Percentiles rank a stretch among this genome's conserved stretches.
Conservation (phyloP, 2,329 filamentous ascomycete genomes). For the Trichoderma lentiforme region DNA sequence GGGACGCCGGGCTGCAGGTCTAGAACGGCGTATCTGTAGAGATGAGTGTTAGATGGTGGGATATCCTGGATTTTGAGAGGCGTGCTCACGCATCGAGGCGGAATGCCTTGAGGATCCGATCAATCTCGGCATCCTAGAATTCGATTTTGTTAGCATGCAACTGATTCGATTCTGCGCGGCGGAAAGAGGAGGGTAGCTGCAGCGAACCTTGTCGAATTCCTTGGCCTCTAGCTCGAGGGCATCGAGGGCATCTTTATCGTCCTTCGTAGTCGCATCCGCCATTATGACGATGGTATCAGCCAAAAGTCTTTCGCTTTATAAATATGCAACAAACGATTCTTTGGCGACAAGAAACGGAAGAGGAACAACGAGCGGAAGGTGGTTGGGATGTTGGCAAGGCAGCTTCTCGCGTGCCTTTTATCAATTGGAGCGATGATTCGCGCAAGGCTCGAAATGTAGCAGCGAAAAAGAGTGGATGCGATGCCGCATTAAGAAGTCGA, state of each 20-base stretch:
- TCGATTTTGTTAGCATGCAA: slow-evolving; percentile 20
- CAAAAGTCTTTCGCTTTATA: neutral
- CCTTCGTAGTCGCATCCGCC: slow-evolving; percentile 39
- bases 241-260: slow-evolving; percentile 74
- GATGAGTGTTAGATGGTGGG: neutral
- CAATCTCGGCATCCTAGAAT: slow-evolving; percentile 83
- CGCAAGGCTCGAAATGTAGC: neutral
- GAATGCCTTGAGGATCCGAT: slow-evolving; percentile 89
- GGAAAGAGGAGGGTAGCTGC: neutral
- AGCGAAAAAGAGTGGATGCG: slow-evolving; percentile 16
- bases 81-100: slow-evolving; percentile 58
- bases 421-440: slow-evolving; percentile 11
- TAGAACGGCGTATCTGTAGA: slow-evolving; percentile 77
- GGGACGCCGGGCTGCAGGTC: slow-evolving; percentile 93
- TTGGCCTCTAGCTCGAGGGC: slow-evolving; percentile 80
- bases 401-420: slow-evolving; percentile 11
- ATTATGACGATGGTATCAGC: slow-evolving; percentile 27
- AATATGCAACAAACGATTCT: neutral
- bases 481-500: slow-evolving; percentile 7
- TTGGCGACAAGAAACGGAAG: neutral
- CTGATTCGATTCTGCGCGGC: neutral
- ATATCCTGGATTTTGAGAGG: neutral
- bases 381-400: neutral
- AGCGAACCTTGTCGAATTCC: slow-evolving; percentile 77
- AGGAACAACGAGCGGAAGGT: neutral